These are phyloP conservation scores for Amniculicola lignicola DNA, from an alignment of 495 filamentous ascomycete genomes.

Conservation along the genomic window DNA sequence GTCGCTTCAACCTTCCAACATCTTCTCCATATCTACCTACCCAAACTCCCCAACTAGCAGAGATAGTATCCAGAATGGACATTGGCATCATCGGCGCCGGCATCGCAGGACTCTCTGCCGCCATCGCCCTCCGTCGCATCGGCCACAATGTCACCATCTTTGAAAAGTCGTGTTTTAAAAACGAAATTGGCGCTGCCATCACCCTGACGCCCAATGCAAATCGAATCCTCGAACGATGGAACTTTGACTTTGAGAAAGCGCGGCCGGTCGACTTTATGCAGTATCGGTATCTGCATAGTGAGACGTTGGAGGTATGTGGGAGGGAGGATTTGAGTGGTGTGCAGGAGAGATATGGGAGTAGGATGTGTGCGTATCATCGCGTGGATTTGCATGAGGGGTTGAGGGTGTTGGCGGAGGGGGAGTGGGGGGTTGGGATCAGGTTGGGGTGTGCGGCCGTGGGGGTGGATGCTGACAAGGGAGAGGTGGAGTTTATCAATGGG, in stretches of 20 bases:
- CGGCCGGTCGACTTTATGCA: constrained; percentile 34
- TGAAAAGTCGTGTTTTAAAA: constrained; percentile 53
- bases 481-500: constrained; percentile 42
- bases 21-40: too few relatives aligned
- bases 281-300: constrained; percentile 30
- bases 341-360: constrained; percentile 28
- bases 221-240: constrained; percentile 49
- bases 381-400: constrained; percentile 54
- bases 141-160: constrained; percentile 43
- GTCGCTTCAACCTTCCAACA: too few relatives aligned
- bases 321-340: constrained; percentile 3
- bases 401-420: constrained; percentile 42
- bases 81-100: constrained; percentile 37
- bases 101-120: constrained; percentile 35
- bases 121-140: constrained; percentile 33
- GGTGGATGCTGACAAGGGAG: constrained; percentile 44
- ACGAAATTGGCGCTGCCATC: constrained; percentile 56
- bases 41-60: too few relatives aligned
- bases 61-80: too few relatives aligned
- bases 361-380: constrained; percentile 50
- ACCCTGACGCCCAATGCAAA: constrained; percentile 51
- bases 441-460: constrained; percentile 35
- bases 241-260: constrained; percentile 44
- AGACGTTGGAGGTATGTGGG: constrained; percentile 21
- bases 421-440: constrained; percentile 39